phyloP scores from a whole-genome alignment of 1,139 yeast genomes.

The Wickerhamomyces sp. region DNA sequence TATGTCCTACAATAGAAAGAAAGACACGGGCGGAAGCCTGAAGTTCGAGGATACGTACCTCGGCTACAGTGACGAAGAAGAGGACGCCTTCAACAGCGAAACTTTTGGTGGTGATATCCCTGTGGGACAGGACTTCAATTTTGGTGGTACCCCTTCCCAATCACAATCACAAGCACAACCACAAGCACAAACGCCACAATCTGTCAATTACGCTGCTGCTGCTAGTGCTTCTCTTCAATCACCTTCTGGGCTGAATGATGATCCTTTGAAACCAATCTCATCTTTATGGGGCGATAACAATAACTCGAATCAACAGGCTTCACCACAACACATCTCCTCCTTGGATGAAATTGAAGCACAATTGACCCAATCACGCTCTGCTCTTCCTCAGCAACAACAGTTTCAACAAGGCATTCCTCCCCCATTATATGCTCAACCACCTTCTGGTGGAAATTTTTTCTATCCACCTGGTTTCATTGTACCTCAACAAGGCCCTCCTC shows the following conservation, averaged over 20 bases:
- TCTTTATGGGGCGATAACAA: conserved; percentile 49
- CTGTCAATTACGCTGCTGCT: conserved; percentile 25
- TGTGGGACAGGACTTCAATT: conserved; percentile 70
- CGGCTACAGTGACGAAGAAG: conserved; percentile 68
- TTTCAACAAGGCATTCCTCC: conserved; percentile 23
- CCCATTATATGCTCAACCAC: conserved; percentile 5
- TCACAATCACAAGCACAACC: conserved; percentile 2
- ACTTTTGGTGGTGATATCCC: conserved; percentile 70
- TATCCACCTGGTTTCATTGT: conserved; percentile 25
- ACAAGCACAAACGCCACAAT: conserved; percentile 8
- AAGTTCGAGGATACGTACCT: conserved; percentile 78
- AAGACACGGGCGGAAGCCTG: conserved; percentile 7
- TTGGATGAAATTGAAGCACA: conserved; percentile 61
- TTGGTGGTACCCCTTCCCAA: conserved; percentile 37
- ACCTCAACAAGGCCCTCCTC: conserved; percentile 13
- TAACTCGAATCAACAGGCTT: conserved; percentile 16
- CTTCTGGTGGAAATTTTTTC: conserved; percentile 18
- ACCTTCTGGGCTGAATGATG: conserved; percentile 23
- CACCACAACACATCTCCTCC: conserved; percentile 49
- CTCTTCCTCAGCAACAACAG: conserved; percentile 22
- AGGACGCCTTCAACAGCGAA: conserved; percentile 80
- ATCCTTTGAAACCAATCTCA: conserved; percentile 56
- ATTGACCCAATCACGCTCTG: conserved; percentile 40
- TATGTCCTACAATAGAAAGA: conserved; percentile 5
- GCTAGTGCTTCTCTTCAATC: conserved; percentile 42